phyloP scores from a whole-genome alignment of 2,329 filamentous ascomycete genomes.

The Nigrospora osmanthi region DNA sequence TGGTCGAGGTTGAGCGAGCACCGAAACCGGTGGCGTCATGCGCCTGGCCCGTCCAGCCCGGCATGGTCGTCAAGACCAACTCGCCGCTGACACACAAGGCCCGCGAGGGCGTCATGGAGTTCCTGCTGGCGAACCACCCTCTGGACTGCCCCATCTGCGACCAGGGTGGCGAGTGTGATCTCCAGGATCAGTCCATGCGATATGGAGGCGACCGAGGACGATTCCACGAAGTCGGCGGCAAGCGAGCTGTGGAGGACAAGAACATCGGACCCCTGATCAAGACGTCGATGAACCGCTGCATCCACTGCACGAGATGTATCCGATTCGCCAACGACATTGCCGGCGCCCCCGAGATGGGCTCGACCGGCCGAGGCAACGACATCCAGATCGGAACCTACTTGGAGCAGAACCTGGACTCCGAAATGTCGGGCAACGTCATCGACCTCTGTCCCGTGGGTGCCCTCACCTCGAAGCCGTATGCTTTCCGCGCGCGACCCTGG shows the following conservation, averaged over 20 bases:
- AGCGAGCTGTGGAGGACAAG: conserved; percentile 98
- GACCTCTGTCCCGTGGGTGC: conserved; percentile 97
- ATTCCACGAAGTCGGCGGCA: conserved; percentile 92
- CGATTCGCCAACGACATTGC: conserved; percentile 97
- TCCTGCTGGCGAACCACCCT: conserved; percentile 91
- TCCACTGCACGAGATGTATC: conserved; percentile 96
- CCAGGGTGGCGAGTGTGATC: conserved; percentile 97
- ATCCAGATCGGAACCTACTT: conserved; percentile 98
- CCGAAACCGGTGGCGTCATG: conserved; percentile 98
- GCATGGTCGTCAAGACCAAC: conserved; percentile 99
- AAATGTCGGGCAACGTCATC: conserved; percentile 95
- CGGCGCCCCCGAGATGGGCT: conserved; percentile 90
- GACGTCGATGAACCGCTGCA: conserved; percentile 99
- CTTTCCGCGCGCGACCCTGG: conserved; percentile 94
- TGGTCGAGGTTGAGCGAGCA: conserved; percentile 93
- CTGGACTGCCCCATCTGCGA: conserved; percentile 97
- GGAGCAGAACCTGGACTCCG: conserved; percentile 86
- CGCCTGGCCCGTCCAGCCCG: conserved; percentile 96
- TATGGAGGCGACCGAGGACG: conserved; percentile 93
- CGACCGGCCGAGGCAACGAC: conserved; percentile 90
- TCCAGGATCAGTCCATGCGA: conserved; percentile 98
- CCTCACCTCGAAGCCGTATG: conserved; percentile 93
- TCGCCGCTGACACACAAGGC: conserved; percentile 95
- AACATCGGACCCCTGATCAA: conserved; percentile 98
- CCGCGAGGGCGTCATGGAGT: conserved; percentile 98